Evolutionary conservation across 1,139 yeast species (phyloP), one percentile per base, ranked within the genome.

Genomic region (Saccharomyces hybrid): DNA sequence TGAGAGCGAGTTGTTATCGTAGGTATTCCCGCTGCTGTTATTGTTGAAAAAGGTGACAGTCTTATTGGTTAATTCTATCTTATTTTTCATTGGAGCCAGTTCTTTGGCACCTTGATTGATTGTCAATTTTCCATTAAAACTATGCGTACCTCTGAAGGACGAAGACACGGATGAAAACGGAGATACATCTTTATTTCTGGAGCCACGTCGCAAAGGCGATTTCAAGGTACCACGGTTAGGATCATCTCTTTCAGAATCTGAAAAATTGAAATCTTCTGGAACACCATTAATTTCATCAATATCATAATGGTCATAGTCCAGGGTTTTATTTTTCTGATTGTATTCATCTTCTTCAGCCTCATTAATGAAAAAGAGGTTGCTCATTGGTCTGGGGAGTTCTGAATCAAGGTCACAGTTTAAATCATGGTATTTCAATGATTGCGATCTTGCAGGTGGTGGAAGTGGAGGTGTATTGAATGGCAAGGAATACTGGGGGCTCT

Each of bases 231-330:
- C 53, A 32, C 38, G 38, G n/a, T 11, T 41, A 11, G 38, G 46
- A 41, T 44, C 44, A 47, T 62, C 64, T 46, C 65, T 64, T 23
- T 68, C 68, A 20, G 70, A 67, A 11, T 73, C 75, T 11, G 76
- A 77, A 61, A 80, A 81, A 52, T 81, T 83, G 61, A 69, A 82
- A 60, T 82, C 87, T 63, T 80, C 85, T 0, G 87, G 86, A 2
- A 82, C 68, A 49, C 70, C 76, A 60, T 83, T 81, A 28, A 80
- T 73, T 65, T 81, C 85, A 61, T 81, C 85, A 5, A 81, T 51
- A 51, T 63, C 64, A 34, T 64, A 63, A 14, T 66, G 70, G 34
- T 68, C 69, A 13, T 58, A 58, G 13, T 58, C 59, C 4, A 11
- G 25, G 16, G 48, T 32, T 28, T 55, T 57, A 27, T 52, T 51